Evolutionary conservation across 345 rosid genomes (phyloP), one percentile per base, ranked within the genome.

Genomic region (Salix viminalis): DNA sequence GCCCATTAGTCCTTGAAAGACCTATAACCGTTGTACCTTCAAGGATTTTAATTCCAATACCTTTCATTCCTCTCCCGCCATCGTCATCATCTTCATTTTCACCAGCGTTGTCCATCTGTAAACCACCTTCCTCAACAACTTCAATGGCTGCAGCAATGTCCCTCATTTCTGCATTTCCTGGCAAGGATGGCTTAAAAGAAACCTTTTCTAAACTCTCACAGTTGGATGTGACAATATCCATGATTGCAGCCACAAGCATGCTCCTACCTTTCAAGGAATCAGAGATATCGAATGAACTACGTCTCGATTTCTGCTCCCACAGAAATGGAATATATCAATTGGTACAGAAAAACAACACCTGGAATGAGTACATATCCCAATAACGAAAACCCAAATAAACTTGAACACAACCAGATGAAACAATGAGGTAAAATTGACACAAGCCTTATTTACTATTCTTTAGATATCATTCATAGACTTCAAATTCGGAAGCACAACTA

Each of bases 241-340:
- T 93, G 52, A 93, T 91, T 80, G 99, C 96, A 80, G 97, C 97
- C 75, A 96, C 97, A 70, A 96, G 99, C 99, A 93, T 93, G 90
- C 99, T 93, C 93, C 99, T 93, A 84, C 98, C 98, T 96, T 96
- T 96, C 91, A 93, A 90, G 89, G 98, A 92, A 91, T 93, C 94
- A 86, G 91, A 92, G 85, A 88, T 79, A 89, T 90, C 90, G 90
- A 91, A 91, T 89, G 99, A 96, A 92, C 91, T 90, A 86, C 94
- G 98, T 85, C 98, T 87, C 79, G 92, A 86, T 73, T 87, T 97
- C 99, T 93, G 98, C 92, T 91, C 90, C 91, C 94, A 96, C 85
- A 89, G 84, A 93, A 91, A 93, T 87, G 89, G 88, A 88, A 89
- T 81, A 78, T 84, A 90, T 90, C 90, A 91, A 89, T 88, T 83